A percentile compares a stretch with the other conserved stretches of the same genome.
Conservation (phyloP, 2,329 filamentous ascomycete genomes). For the Fonsecaea pedrosoi region DNA sequence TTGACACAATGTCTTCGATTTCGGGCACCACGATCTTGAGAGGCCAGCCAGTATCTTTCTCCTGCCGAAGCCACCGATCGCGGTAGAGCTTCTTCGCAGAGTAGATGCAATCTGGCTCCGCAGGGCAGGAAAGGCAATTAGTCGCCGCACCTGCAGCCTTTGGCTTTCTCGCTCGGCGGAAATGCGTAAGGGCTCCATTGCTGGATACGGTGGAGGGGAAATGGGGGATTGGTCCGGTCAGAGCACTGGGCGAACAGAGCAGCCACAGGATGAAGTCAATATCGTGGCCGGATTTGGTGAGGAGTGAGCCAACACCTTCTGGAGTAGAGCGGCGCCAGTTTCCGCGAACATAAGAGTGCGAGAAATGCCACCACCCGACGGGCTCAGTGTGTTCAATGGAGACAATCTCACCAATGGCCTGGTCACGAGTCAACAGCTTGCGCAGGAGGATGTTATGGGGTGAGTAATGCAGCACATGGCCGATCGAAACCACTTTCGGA, state of each 20-base stretch:
- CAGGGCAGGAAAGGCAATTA: constrained; percentile 83
- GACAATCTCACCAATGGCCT: constrained; percentile 80
- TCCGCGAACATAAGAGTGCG: constrained; percentile 86
- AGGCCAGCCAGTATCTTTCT: constrained; percentile 75
- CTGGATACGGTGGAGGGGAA: constrained; percentile 78
- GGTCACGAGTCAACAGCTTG: constrained; percentile 75
- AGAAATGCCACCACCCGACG: constrained; percentile 95
- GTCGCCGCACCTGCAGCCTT: constrained; percentile 74
- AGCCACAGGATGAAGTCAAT: constrained; percentile 94
- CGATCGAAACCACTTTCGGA: constrained; percentile 78
- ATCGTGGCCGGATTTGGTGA: constrained; percentile 97
- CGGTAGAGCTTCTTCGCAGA: constrained; percentile 85
- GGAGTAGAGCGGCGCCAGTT: constrained; percentile 86
- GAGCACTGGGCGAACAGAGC: constrained; percentile 72
- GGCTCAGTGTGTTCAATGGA: constrained; percentile 92
- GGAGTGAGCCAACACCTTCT: constrained; percentile 75
- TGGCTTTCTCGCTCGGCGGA: constrained; percentile 78
- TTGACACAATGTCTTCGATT: constrained; percentile 75
- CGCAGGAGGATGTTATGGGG: constrained; percentile 89
- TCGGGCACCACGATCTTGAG: constrained; percentile 89
- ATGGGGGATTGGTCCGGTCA: constrained; percentile 63
- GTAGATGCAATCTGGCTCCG: constrained; percentile 78
- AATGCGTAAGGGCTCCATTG: constrained; percentile 77
- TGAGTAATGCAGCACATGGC: constrained; percentile 91
- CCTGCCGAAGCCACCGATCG: constrained; percentile 69